Percentiles rank a stretch among this genome's conserved stretches.
Conservation (phyloP, 495 filamentous ascomycete genomes). For the Penicillium crystallinum region DNA sequence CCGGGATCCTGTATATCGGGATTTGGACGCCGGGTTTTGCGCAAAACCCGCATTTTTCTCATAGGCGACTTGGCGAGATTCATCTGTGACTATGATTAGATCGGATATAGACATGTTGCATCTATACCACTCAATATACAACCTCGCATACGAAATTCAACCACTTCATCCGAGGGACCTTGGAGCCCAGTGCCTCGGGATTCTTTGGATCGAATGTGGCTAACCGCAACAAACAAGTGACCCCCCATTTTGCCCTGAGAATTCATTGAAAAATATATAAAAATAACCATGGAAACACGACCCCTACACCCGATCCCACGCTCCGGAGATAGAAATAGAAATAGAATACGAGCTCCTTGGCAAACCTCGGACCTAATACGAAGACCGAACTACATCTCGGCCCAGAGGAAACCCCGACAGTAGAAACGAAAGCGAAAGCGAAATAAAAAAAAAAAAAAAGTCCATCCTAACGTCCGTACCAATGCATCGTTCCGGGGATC, state of each 20-base stretch:
- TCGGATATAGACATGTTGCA: slow-evolving; percentile 1
- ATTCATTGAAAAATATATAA: neutral
- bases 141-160: neutral
- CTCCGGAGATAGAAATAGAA: neutral
- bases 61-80: neutral
- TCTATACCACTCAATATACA: neutral
- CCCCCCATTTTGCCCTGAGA: neutral
- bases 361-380: too few species aligned
- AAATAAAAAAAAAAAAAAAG: neutral
- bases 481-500: slow-evolving; percentile 7
- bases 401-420: too few species aligned
- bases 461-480: slow-evolving; percentile 10
- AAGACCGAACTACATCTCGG: neutral
- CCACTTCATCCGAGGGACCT: too few species aligned
- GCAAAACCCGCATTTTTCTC: neutral
- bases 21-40: neutral
- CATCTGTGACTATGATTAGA: neutral
- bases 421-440: neutral
- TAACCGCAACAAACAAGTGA: neutral
- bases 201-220: neutral
- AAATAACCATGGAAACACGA: neutral
- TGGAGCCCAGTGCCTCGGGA: neutral
- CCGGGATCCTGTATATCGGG: neutral
- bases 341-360: neutral
- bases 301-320: neutral